Evolutionary conservation across 2,329 filamentous ascomycete species (phyloP), one percentile per base, ranked within the genome.

Genomic region (Phialemoniopsis sp.): DNA sequence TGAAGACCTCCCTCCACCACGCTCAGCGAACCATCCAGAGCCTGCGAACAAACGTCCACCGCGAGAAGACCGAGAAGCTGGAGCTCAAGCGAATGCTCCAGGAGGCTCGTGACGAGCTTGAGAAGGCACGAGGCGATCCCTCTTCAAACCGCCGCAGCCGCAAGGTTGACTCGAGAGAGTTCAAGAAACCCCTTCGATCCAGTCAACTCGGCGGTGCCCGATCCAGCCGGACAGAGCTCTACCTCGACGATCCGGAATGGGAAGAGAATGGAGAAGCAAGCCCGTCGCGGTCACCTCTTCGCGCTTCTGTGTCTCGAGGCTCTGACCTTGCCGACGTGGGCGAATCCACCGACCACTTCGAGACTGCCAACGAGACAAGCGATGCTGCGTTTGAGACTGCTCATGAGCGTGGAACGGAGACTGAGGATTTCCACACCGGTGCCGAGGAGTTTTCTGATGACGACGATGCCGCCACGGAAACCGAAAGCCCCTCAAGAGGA

Each of bases 31-130:
- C 95, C 66, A 96, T 98, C 43, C 91, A 97, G 60, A 95, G 89
- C 54, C 78, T 97, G 51, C 89, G 95, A 63, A 89, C 86, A 60
- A 95, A 90, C 54, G 87, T 97, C 34, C 91, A 98, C 61, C 86
- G 93, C 28, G 93, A 98, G 63, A 98, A 97, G 80, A 96, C 91
- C 0, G 93, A 98, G 63, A 98, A 96, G 71, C 78, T 97, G 19
- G 93, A 98, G 63, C 78, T 97, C 39, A 90, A 89, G 64, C 86
- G 91, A 43, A 88, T 98, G 77, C 78, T 97, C 21, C 91, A 97
- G 65, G 93, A 98, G 54, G 85, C 91, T 17, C 82, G 90, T 29
- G 93, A 98, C 57, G 93, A 98, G 55, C 68, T 98, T 19, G 93
- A 86, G 55, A 74, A 89, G 61, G 64, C 79, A 34, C 78, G 82